Conservation (phyloP, 345 rosid species). For the Leavenworthia alabamica region DNA sequence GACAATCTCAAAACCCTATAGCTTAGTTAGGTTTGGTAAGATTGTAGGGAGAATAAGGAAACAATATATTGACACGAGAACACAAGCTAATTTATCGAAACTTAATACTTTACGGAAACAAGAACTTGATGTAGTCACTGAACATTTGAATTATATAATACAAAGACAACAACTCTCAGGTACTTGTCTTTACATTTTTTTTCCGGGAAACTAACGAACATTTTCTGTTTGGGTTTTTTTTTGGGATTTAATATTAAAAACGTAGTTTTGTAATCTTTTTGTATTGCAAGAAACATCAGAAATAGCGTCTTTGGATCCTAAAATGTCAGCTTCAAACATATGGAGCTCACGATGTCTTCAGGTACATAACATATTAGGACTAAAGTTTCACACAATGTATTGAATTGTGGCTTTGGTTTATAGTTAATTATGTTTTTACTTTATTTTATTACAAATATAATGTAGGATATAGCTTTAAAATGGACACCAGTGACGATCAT, state of each 20-base stretch:
- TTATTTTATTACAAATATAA: background rate
- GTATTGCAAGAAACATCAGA: slow-evolving; percentile 29
- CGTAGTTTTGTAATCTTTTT: background rate
- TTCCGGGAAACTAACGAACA: background rate
- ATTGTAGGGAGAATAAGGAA: slow-evolving; percentile 44
- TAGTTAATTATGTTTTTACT: background rate
- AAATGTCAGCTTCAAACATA: slow-evolving; percentile 19
- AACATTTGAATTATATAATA: slow-evolving; percentile 35
- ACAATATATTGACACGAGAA: slow-evolving; percentile 52
- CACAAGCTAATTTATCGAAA: slow-evolving; percentile 49
- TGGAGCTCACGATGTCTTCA: slow-evolving; percentile 46
- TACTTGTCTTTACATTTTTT: background rate
- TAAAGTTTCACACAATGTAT: background rate
- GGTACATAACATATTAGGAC: slow-evolving; percentile 24
- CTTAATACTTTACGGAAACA: slow-evolving; percentile 35
- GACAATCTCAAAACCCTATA: slow-evolving; percentile 43
- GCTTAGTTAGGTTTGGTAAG: slow-evolving; percentile 48
- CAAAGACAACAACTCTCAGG: slow-evolving; percentile 39
- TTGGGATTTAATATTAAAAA: background rate
- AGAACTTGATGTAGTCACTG: slow-evolving; percentile 32
- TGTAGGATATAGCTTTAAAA: slow-evolving; percentile 48
- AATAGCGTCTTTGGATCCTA: slow-evolving; percentile 2
- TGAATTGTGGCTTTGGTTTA: background rate
- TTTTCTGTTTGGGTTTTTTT: background rate
- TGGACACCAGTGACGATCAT: slow-evolving; percentile 49